Base-by-base conservation (phyloP, 441 rosid species). In the Euphorbia celastroides region DNA sequence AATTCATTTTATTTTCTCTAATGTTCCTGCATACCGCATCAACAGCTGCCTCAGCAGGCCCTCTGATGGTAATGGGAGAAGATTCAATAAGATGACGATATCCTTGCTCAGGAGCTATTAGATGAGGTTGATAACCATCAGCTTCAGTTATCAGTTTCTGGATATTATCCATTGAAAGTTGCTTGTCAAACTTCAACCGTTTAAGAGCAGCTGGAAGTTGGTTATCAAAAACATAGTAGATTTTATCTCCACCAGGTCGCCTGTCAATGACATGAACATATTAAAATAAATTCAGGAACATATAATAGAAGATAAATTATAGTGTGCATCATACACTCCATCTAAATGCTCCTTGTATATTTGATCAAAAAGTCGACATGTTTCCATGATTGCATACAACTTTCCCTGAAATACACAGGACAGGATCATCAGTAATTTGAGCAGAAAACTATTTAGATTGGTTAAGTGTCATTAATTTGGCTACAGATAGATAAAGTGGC, bases 91-190 rank as follows among this genome's bases (percentile, higher is more conserved):
- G 86, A 62, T 97, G 97, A 36, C 99, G 96, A 70, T 93, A 93
- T 57, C 99, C 99, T 78, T 93, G 99, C 64, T 93, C 99, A 52
- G 98, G 98, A 81, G 98, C 98, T 73, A 93, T 91, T 75, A 93
- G 77, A 78, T 93, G 99, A 57, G 99, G 99, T 70, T 93, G 99
- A 78, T 93, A 93, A 61, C 99, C 99, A 80, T 93, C 99, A 60
- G 99, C 99, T 86, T 93, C 99, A 50, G 99, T 89, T 64, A 93
- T 93, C 74, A 93, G 85, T 84, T 91, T 93, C 50, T 89, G 87
- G 60, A 93, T 88, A 73, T 93, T 91, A 76, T 93, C 97, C 99
- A 93, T 93, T 1, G 99, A 76, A 27, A 91, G 89, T 76, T 93
- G 99, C 80, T 82, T 93, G 82, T 93, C 99, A 80, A 93, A 93